Evolutionary conservation across 2,329 filamentous ascomycete species (phyloP).

Genomic region (Pseudopithomyces maydicus): DNA sequence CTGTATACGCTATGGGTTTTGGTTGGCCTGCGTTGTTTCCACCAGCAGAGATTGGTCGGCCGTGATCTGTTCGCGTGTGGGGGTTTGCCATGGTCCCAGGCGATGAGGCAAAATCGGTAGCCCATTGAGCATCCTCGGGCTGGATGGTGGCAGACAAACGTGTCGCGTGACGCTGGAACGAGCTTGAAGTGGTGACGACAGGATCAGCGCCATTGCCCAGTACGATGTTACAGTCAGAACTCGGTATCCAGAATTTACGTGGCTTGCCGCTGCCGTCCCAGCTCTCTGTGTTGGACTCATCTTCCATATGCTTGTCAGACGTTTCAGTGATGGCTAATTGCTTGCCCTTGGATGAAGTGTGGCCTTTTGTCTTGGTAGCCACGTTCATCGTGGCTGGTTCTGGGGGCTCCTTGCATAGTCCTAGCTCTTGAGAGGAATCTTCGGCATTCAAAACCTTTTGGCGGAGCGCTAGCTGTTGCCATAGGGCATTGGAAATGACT

Average conservation of each 20-base stretch:
- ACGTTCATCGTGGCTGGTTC: conserved; percentile 31
- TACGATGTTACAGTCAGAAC: conserved; percentile 60
- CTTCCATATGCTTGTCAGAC: conserved; percentile 24
- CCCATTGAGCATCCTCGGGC: conserved; percentile 61
- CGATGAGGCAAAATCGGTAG: conserved; percentile 58
- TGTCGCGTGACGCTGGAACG: conserved; percentile 52
- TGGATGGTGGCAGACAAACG: conserved; percentile 58
- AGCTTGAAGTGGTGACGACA: conserved; percentile 53
- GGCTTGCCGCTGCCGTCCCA: conserved; percentile 61
- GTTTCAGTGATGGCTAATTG: conserved; percentile 34
- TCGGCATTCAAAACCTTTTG: conserved; percentile 60
- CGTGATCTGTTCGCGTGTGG: conserved; percentile 34
- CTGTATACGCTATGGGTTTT: conserved; percentile 54
- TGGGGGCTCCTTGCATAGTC: conserved; percentile 52
- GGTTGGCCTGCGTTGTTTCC: conserved; percentile 43
- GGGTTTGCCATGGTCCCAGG: conserved; percentile 47
- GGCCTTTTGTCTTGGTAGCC: conserved; percentile 27
- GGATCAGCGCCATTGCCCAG: conserved; percentile 60
- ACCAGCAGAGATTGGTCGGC: conserved; percentile 41
- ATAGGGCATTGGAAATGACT: conserved; percentile 61
- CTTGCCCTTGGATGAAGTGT: conserved; percentile 50
- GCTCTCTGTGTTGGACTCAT: conserved; percentile 53
- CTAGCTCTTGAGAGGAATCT: conserved; percentile 58
- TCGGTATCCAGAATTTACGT: conserved; percentile 63
- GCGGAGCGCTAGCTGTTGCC: conserved; percentile 62